These are phyloP conservation scores for Trichoderma oligosporum DNA, from an alignment of 2,329 filamentous ascomycete species.

Conservation along the genomic window DNA sequence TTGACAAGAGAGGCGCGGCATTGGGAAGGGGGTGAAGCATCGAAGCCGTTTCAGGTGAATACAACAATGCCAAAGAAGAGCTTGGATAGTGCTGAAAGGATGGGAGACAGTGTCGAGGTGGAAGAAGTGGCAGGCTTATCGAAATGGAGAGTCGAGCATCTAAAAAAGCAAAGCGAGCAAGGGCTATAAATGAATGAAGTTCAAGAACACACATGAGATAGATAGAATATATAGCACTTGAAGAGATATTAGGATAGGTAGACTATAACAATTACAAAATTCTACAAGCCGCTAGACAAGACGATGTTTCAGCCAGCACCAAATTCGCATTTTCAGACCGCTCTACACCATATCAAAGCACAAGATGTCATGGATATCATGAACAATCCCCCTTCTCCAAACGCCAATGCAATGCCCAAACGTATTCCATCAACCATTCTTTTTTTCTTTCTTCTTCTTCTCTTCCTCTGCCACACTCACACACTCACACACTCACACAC, in stretches of 20 bases:
- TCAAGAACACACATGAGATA: not conserved
- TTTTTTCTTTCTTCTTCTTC: not conserved
- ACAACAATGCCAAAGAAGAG: constrained; percentile 1
- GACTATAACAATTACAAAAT: constrained; percentile 1
- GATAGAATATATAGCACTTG: not conserved
- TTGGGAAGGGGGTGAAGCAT: constrained; percentile 54
- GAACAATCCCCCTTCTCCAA: not conserved
- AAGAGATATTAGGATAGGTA: not conserved
- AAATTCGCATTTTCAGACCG: constrained; percentile 3
- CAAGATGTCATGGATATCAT: constrained; percentile 11
- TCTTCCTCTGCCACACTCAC: not conserved
- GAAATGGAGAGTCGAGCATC: constrained; percentile 36
- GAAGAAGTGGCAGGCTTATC: constrained; percentile 40
- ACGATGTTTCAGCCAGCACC: not conserved
- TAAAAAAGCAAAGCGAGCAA: constrained; percentile 28
- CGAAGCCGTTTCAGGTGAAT: constrained; percentile 23
- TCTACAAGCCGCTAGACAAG: constrained; percentile 11
- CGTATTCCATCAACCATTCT: not conserved
- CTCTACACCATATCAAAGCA: constrained; percentile 4
- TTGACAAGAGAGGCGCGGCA: constrained; percentile 59
- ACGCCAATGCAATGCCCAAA: constrained; percentile 19
- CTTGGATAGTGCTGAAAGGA: constrained; percentile 28
- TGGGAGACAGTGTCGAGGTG: constrained; percentile 35
- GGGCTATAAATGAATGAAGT: not conserved
- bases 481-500: not conserved